Conservation (phyloP, 768 basidiomycete species). For the Calocera viscosa region DNA sequence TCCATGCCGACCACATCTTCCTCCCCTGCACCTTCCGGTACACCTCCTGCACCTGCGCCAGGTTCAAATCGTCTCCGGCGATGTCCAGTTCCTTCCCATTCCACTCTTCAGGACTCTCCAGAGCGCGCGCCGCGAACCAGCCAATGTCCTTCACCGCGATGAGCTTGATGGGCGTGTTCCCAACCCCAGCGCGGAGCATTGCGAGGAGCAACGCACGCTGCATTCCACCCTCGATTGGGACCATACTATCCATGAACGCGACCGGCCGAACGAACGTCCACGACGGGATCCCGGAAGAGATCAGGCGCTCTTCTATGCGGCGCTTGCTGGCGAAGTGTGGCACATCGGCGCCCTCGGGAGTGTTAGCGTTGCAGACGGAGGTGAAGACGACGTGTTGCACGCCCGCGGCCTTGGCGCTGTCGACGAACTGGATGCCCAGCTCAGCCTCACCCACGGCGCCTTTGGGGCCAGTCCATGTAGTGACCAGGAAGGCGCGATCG, state of each 20-base stretch:
- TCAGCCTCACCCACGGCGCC: constrained; percentile 17
- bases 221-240: constrained; percentile 14
- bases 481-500: constrained; percentile 20
- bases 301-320: constrained; percentile 18
- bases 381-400: constrained; percentile 22
- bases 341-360: constrained; percentile 14
- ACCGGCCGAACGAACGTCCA: constrained; percentile 21
- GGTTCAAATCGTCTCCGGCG: constrained; percentile 15
- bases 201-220: constrained; percentile 16
- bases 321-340: constrained; percentile 24
- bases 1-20: too few relatives aligned
- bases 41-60: constrained; percentile 10
- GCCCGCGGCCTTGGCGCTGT: constrained; percentile 18
- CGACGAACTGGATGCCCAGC: constrained; percentile 21
- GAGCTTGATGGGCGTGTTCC: constrained; percentile 13
- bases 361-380: constrained; percentile 19
- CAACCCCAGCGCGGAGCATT: constrained; percentile 16
- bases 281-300: constrained; percentile 16
- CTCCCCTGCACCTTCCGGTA: constrained; percentile 14
- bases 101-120: constrained; percentile 16
- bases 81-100: constrained; percentile 18
- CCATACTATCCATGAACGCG: constrained; percentile 23
- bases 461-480: not conserved
- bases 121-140: constrained; percentile 19
- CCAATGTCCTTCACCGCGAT: constrained; percentile 22